A percentile compares a stretch with the other conserved stretches of the same genome.
Conservation (phyloP, 805 yeast genomes). For the Pichia manshurica region DNA sequence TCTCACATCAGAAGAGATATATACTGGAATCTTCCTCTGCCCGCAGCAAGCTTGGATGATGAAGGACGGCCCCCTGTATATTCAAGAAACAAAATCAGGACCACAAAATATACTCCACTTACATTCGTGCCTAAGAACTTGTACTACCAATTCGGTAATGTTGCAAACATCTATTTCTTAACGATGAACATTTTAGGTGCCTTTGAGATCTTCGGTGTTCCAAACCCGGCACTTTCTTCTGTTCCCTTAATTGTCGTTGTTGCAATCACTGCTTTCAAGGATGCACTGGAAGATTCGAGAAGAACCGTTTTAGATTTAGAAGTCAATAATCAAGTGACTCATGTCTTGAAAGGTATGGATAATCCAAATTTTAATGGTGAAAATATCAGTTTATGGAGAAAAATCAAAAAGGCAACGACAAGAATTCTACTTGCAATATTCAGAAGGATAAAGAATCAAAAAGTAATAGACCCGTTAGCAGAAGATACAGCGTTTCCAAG, state of each 20-base stretch:
- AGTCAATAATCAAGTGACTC: slow-evolving; percentile 69
- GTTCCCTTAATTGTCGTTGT: slow-evolving; percentile 80
- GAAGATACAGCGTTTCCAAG: slow-evolving; percentile 17
- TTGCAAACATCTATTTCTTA: slow-evolving; percentile 87
- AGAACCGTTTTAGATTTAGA: slow-evolving; percentile 68
- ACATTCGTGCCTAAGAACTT: slow-evolving; percentile 84
- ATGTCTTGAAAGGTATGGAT: slow-evolving; percentile 48
- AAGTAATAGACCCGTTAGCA: slow-evolving; percentile 24
- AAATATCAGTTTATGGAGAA: slow-evolving; percentile 62
- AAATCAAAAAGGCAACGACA: slow-evolving; percentile 46
- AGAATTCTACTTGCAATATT: slow-evolving; percentile 15
- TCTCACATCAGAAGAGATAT: slow-evolving; percentile 38
- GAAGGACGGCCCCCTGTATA: slow-evolving; percentile 57
- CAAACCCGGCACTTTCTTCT: slow-evolving; percentile 66
- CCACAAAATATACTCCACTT: slow-evolving; percentile 91
- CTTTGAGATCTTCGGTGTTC: slow-evolving; percentile 73
- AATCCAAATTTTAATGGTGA: slow-evolving; percentile 63
- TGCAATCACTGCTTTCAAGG: slow-evolving; percentile 66
- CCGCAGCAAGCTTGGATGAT: slow-evolving; percentile 47
- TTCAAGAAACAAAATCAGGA: slow-evolving; percentile 87
- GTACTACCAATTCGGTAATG: slow-evolving; percentile 71
- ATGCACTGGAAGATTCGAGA: slow-evolving; percentile 76
- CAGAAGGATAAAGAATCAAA: slow-evolving; percentile 22
- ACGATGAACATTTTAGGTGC: slow-evolving; percentile 74
- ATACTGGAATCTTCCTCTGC: slow-evolving; percentile 55